Evolutionary conservation across 768 basidiomycete genomes (phyloP).

Genomic region (Wakefieldia striispora): DNA sequence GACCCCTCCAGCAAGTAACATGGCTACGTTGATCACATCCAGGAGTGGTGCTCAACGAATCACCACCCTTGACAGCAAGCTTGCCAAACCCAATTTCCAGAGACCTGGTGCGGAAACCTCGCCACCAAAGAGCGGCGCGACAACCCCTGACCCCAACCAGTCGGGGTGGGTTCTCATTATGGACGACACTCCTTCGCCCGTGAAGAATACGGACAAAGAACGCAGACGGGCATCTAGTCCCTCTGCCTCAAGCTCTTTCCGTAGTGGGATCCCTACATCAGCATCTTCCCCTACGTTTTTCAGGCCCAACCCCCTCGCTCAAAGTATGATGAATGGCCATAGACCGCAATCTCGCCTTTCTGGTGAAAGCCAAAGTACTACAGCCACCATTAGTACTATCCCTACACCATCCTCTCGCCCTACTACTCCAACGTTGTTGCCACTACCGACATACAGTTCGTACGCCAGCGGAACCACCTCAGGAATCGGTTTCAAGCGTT

Average conservation of each 20-base stretch:
- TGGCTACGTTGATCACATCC: conserved; percentile 32
- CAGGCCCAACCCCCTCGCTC: conserved; percentile 41
- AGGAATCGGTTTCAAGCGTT: conserved; percentile 56
- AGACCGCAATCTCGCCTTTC: conserved; percentile 77
- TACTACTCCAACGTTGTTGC: conserved; percentile 73
- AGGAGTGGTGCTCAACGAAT: conserved; percentile 17
- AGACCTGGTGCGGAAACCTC: conserved; percentile 46
- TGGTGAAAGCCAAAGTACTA: conserved; percentile 52
- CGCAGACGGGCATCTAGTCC: conserved; percentile 64
- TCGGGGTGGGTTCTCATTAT: conserved; percentile 88
- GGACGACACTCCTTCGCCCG: conserved; percentile 79
- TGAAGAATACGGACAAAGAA: conserved; percentile 54
- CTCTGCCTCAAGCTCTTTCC: conserved; percentile 51
- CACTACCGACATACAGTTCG: conserved; percentile 56
- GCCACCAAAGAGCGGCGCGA: conserved; percentile 36
- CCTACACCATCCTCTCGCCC: conserved; percentile 70
- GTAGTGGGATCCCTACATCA: conserved; percentile 45
- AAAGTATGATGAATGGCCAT: conserved; percentile 47
- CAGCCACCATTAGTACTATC: conserved; percentile 59
- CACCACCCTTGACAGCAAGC: conserved; percentile 19
- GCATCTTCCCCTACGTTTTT: conserved; percentile 45
- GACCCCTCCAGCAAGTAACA: conserved; percentile 37
- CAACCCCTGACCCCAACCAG: conserved; percentile 53
- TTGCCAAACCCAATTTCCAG: conserved; percentile 31
- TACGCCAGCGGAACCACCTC: conserved; percentile 38